Base-by-base conservation (phyloP, 805 yeast genomes). In the Metschnikowia aberdeeniae region DNA sequence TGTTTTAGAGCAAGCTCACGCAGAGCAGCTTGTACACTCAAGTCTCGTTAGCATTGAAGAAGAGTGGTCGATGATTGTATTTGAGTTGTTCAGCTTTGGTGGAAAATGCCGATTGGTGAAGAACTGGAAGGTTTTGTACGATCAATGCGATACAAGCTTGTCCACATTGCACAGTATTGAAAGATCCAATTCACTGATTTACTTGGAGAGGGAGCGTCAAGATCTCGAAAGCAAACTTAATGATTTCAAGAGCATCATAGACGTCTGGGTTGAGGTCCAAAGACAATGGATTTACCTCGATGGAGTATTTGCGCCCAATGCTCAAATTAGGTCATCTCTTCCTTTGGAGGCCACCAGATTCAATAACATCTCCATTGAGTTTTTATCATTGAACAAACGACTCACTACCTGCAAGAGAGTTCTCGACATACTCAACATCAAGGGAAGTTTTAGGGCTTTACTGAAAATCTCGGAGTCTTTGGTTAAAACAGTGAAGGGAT, bases 251-350 rank as follows among this genome's bases (percentile, higher is more conserved):
- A 65, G 68, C 1, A 58, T 86, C 1, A 68, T 86, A 29, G 87
- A 82, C 50, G 57, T 63, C 0, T 89, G 96, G 95, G 74, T 85
- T 24, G 96, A 88, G 29, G 86, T 82, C 1, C 98, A 92, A 61
- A 69, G 84, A n/a, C 87, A 84, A 55, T 90, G 96, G 95, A 78
- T 87, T 1, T 89, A 92, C 59, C 68, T 90, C 19, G 83, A 80
- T 51, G 96, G 96, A 2, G 80, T 89, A 0, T 84, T 92, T 56
- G 82, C 78, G 4, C 66, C 72, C 0, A 46, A 52, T 14, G 77
- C 75, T 2, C 89, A 84, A 32, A 75, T 89, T 14, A 70, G 73
- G 46, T 69, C 65, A n/a, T 61, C 87, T 1, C 66, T 90, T 9
- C 93, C 95, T 0, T 57, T 77, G 3, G 97, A 89, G 54, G 70